phyloP scores from a whole-genome alignment of 768 basidiomycete species.

The Melanogaster broomeanus region DNA sequence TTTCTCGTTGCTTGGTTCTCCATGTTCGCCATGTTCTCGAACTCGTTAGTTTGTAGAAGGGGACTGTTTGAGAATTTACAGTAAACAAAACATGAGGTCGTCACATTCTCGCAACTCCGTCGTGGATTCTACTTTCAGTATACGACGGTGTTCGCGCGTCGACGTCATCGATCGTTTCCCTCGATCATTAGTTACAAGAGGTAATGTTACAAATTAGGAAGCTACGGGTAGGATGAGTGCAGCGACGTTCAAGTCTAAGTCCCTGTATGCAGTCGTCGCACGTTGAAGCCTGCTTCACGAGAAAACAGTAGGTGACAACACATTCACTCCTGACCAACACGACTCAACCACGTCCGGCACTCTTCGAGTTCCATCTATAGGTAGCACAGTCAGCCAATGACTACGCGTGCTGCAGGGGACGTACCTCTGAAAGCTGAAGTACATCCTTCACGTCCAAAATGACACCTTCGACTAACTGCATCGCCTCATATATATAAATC shows the following conservation, averaged over 20 bases:
- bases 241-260: neutral
- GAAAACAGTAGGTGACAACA: neutral
- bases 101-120: too few relatives aligned
- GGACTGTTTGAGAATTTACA: too few relatives aligned
- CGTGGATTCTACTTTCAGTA: too few relatives aligned
- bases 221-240: neutral
- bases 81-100: too few relatives aligned
- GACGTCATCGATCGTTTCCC: constrained; percentile 9
- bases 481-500: constrained; percentile 10
- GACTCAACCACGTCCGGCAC: constrained; percentile 23
- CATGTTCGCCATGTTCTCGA: constrained; percentile 9
- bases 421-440: constrained; percentile 21
- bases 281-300: neutral
- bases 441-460: constrained; percentile 27
- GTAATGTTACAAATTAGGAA: constrained; percentile 19
- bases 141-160: neutral
- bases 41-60: neutral
- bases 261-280: neutral
- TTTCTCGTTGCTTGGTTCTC: constrained; percentile 33
- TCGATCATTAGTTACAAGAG: constrained; percentile 3
- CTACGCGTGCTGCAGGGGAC: neutral
- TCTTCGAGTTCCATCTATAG: constrained; percentile 26
- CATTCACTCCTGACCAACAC: constrained; percentile 9
- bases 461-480: constrained; percentile 10
- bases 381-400: constrained; percentile 2